Percentiles rank a stretch among this genome's conserved stretches.
Conservation (phyloP, 2,329 filamentous ascomycete genomes). For the Beauveria scarabaeidicola region DNA sequence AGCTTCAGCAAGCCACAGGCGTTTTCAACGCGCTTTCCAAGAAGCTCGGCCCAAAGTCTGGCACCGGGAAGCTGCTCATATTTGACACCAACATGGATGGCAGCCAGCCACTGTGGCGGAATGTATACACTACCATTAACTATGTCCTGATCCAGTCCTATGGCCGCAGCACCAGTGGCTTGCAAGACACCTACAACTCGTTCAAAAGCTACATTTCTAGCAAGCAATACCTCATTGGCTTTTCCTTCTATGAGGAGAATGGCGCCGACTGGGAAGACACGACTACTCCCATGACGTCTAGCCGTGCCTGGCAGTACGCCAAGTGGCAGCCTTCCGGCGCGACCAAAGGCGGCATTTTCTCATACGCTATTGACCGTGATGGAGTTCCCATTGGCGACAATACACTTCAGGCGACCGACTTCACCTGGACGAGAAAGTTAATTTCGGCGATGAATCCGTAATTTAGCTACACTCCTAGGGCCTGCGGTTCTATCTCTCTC, state of each 20-base stretch:
- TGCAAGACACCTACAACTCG: constrained; percentile 3
- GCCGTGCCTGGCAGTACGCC: constrained; percentile 7
- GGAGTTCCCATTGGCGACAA: constrained; percentile 2
- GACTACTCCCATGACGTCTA: constrained; percentile 2
- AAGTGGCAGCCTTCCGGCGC: constrained; percentile 9
- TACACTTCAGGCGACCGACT: background rate
- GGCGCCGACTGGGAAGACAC: constrained; percentile 5
- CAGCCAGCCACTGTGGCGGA: constrained; percentile 2
- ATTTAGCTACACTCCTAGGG: background rate
- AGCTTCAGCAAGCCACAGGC: constrained; percentile 6
- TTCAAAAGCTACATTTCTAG: constrained; percentile 3
- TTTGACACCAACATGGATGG: constrained; percentile 10
- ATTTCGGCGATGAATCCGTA: constrained; percentile 10
- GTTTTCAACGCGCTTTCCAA: constrained; percentile 10
- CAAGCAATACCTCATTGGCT: constrained; percentile 10
- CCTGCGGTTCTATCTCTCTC: background rate
- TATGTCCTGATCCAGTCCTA: constrained; percentile 11
- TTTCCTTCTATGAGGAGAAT: constrained; percentile 10
- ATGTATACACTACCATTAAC: constrained; percentile 4
- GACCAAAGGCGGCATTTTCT: constrained; percentile 10
- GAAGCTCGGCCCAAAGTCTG: constrained; percentile 8
- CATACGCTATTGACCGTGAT: constrained; percentile 10
- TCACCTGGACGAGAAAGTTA: background rate
- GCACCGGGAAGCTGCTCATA: constrained; percentile 8
- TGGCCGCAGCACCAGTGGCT: constrained; percentile 1